phyloP scores from a whole-genome alignment of 371 early-diverging fungal species.

The Zancudomyces culisetae region DNA sequence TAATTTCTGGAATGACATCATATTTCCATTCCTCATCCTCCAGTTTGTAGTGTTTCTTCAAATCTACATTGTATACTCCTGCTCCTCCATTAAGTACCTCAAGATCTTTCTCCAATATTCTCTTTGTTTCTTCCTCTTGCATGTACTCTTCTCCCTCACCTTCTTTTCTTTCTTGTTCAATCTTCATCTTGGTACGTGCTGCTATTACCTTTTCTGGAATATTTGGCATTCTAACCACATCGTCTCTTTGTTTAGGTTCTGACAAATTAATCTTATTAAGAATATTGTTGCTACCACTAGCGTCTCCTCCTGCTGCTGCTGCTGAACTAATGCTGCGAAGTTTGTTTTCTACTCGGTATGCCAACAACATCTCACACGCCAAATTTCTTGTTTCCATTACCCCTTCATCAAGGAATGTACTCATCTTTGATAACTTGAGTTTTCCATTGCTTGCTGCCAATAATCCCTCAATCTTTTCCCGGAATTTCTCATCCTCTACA shows the following conservation, averaged over 20 bases:
- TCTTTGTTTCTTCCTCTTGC: slow-evolving; percentile 60
- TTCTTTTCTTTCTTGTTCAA: too few relatives aligned
- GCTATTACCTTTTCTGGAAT: slow-evolving; percentile 60
- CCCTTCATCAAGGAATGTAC: slow-evolving; percentile 83
- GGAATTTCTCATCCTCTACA: slow-evolving; percentile 52
- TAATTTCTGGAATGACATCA: slow-evolving; percentile 97
- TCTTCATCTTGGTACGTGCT: slow-evolving; percentile 29
- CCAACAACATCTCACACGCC: slow-evolving; percentile 87
- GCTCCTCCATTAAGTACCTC: slow-evolving; percentile 84
- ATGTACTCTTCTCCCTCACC: slow-evolving; percentile 44
- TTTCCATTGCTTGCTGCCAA: slow-evolving; percentile 36
- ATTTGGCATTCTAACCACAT: slow-evolving; percentile 55
- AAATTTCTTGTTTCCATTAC: slow-evolving; percentile 86
- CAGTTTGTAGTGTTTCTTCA: slow-evolving; percentile 76
- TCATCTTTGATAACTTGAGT: slow-evolving; percentile 64
- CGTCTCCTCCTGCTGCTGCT: too few relatives aligned
- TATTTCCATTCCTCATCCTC: slow-evolving; percentile 88
- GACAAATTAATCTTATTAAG: slow-evolving; percentile 91
- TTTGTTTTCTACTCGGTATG: slow-evolving; percentile 87
- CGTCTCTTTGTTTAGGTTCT: slow-evolving; percentile 69
- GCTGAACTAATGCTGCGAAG: too few relatives aligned
- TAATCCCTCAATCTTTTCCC: slow-evolving; percentile 51
- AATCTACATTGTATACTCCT: slow-evolving; percentile 85
- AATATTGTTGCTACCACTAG: slow-evolving; percentile 76
- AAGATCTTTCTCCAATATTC: slow-evolving; percentile 69